Base-by-base conservation (phyloP, 768 basidiomycete species). In the Leccinum ochraceum region DNA sequence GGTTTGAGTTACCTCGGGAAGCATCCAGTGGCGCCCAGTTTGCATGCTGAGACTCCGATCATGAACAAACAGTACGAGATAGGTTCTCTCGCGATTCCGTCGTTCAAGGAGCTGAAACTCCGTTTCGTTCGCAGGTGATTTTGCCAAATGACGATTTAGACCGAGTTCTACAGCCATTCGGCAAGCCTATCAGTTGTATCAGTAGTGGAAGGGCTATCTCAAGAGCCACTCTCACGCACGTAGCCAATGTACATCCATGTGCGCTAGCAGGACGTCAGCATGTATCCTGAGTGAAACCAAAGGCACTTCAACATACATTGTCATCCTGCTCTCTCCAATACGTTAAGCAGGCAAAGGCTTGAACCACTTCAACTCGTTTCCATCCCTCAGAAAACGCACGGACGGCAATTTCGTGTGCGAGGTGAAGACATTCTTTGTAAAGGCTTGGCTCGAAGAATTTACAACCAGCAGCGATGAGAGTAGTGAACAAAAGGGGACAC, bases 271-370 rank as follows among this genome's bases (percentile, higher is more conserved):
- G 39, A 59, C 54, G 50, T 71, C 60, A 75, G 60, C 4, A 61
- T 39, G 26, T 54, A 48, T 39, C 36, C 46, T 34, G 20, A 24
- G 44, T 20, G 14, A 61, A 32, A 24, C 56, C 30, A 53, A 49
- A 56, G n/a, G 57, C 39, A 59, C 58, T 57, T 62, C 52, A 58
- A 72, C 83, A 52, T 63, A 90, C 89, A 58, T 86, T 90, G 66
- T 96, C 94, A 63, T 90, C 87, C 44, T 92, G 89, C 66, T 92
- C 90, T 71, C 84, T 88, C 92, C 92, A 95, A 74, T 95, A 95
- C 42, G 88, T 92, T 61, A 95, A 79, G 67, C 92, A 93, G 20
- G 90, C 88, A 71, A 94, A 91, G 28, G 92, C 91, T 74, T 96
- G 94, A 4, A 92, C 89, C 22, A 94, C 86, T 74, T 94, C 94